These are phyloP conservation scores for Vaccinium macrocarpon DNA, from an alignment of 148 eudicot species.

Conservation along the genomic window DNA sequence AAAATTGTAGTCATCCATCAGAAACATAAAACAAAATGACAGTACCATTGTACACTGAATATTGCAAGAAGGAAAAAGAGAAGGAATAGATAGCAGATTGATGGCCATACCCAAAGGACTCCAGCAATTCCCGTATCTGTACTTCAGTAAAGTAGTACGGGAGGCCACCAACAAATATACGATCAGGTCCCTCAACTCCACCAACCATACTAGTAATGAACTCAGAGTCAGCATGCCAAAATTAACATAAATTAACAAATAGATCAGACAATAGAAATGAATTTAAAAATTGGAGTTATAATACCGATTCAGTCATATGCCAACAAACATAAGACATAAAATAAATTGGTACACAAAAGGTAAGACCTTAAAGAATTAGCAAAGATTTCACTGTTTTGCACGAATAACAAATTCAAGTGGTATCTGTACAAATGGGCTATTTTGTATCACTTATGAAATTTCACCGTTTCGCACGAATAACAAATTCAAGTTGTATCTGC, in stretches of 20 bases:
- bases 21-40: neutral
- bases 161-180: conserved; percentile 89
- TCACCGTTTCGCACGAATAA: neutral
- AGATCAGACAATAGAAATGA: neutral
- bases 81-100: neutral
- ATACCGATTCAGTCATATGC: too few species aligned
- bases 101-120: conserved; percentile 64
- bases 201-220: conserved; percentile 46
- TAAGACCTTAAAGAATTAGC: neutral
- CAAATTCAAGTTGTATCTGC: neutral
- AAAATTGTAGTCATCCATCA: neutral
- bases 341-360: neutral
- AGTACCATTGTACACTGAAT: neutral
- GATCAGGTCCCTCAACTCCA: conserved; percentile 84
- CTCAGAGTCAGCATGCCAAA: conserved; percentile 13
- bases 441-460: neutral
- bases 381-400: neutral
- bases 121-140: conserved; percentile 79
- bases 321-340: conserved; percentile 1
- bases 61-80: neutral
- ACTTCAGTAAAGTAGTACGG: conserved; percentile 84
- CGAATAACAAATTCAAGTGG: neutral
- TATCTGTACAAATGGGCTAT: neutral
- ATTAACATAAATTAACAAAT: neutral
- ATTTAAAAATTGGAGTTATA: neutral